Percentiles rank a stretch among this genome's conserved stretches.
Conservation (phyloP, 352 stramenopile species). For the Sclerospora graminicola region DNA sequence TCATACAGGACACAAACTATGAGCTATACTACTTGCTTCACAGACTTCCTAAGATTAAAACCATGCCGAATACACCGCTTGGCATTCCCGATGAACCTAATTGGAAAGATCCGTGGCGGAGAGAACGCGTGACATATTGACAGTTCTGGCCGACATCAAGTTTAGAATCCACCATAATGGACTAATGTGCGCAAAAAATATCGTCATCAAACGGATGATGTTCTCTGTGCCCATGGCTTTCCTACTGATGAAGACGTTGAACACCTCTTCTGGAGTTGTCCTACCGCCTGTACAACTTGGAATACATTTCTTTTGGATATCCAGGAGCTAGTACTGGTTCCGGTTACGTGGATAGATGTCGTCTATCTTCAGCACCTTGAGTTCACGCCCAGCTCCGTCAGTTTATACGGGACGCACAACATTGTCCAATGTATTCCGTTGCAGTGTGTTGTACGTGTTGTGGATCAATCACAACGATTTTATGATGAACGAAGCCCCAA, state of each 20-base stretch:
- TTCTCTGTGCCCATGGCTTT: constrained; percentile 8
- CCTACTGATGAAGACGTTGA: background rate
- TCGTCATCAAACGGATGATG: constrained; percentile 1
- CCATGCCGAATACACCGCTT: too few species aligned
- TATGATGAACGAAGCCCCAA: background rate
- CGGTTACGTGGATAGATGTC: background rate
- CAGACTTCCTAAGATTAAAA: too few species aligned
- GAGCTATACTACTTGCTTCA: too few species aligned
- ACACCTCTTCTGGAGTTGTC: constrained; percentile 9
- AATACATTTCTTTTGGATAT: background rate
- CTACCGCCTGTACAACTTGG: background rate
- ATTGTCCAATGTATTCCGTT: constrained; percentile 10
- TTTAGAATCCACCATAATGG: too few species aligned
- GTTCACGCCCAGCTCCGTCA: background rate
- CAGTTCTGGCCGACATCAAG: too few species aligned
- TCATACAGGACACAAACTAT: too few species aligned
- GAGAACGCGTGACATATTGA: too few species aligned
- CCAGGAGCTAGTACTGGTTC: background rate
- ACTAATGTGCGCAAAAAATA: too few species aligned
- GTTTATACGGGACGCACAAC: constrained; percentile 2
- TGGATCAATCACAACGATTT: constrained; percentile 7
- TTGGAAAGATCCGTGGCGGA: too few species aligned
- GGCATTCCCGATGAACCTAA: too few species aligned
- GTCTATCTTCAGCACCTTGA: constrained; percentile 2
- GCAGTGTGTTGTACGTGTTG: constrained; percentile 5